phyloP scores from a whole-genome alignment of 2,329 filamentous ascomycete genomes.

The Colletotrichum spaethianum region DNA sequence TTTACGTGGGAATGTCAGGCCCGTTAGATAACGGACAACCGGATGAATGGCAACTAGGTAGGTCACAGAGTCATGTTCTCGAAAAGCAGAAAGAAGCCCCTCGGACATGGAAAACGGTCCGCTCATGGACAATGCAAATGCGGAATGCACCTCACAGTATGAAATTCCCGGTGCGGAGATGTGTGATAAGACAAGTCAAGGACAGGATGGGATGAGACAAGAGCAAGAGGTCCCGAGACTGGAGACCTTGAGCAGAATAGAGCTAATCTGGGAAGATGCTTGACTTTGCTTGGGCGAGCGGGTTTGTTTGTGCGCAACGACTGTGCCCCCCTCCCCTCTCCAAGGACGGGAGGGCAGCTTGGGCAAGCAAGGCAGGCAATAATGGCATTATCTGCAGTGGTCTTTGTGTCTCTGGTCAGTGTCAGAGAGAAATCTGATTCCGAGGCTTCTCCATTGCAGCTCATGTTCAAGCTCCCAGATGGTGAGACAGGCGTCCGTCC shows the following conservation, averaged over 20 bases:
- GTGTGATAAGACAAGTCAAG: slow-evolving; percentile 15
- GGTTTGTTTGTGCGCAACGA: slow-evolving; percentile 6
- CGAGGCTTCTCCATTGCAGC: slow-evolving; percentile 14
- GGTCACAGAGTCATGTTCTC: slow-evolving; percentile 22
- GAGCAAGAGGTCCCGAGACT: slow-evolving; percentile 7
- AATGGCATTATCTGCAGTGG: slow-evolving; percentile 36
- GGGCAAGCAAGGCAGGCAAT: not conserved
- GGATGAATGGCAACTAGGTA: slow-evolving; percentile 2
- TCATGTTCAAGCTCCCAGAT: slow-evolving; percentile 33
- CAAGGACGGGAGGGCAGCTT: not conserved
- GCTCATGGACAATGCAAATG: slow-evolving; percentile 23
- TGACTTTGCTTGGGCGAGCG: slow-evolving; percentile 1
- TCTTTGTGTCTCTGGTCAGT: not conserved
- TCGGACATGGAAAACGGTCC: slow-evolving; percentile 20
- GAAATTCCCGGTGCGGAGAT: slow-evolving; percentile 4
- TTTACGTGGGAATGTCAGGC: not conserved
- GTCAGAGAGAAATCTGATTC: slow-evolving; percentile 11
- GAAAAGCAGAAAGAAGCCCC: slow-evolving; percentile 16
- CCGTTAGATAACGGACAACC: not conserved
- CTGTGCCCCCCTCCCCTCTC: not conserved
- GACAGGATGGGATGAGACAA: slow-evolving; percentile 15
- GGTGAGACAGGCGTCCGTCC: slow-evolving; percentile 35
- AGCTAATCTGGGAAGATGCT: slow-evolving; percentile 9
- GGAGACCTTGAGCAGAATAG: not conserved
- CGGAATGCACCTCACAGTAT: slow-evolving; percentile 14